Evolutionary conservation across 345 rosid genomes (phyloP), one percentile per base, ranked within the genome.

Genomic region (Populus ilicifolia): DNA sequence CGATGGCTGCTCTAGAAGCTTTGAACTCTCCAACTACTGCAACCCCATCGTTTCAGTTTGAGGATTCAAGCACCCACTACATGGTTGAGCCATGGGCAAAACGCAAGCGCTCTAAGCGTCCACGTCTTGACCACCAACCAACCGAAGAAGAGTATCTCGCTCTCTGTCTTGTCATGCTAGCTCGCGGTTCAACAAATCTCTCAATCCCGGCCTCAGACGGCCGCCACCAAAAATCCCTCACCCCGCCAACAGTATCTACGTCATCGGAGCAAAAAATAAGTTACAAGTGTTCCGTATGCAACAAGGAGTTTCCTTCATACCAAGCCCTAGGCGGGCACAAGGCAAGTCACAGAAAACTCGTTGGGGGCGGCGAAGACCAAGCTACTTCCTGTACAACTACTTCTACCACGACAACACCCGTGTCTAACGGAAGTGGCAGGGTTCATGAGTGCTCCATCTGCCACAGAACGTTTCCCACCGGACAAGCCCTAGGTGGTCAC

Each of bases 401-500:
- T 12, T 69, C 82, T 29, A 54, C 20, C 25, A 8, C 69, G 1
- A 13, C 78, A 6, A 35, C 41, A 35, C 21, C 74, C 25, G 67
- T 46, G 0, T 29, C 74, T 9, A 73, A 44, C 44, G 75, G 69
- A 8, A 73, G 20, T 69, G 84, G 75, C 20, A 81, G 54, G 62
- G 5, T 23, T 27, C 84, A 81, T 27, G 84, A 77, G 80, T 81
- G 84, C 61, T 77, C 80, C 4, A 77, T 81, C 72, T 81, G 84
- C 66, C 80, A 81, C 52, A 73, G 61, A 77, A 25, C 21, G 14
- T 81, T 81, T 20, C 63, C 84, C 6, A 67, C 80, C 0, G 84
- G 84, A 61, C 84, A 81, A 16, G 97, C 90, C 67, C 73, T 93
- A 79, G 93, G 90, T 56, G 90, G 93, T 61, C 98, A 91, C 46